Base-by-base conservation (phyloP, 1,139 yeast genomes). In the Saccharomyces hybrid region DNA sequence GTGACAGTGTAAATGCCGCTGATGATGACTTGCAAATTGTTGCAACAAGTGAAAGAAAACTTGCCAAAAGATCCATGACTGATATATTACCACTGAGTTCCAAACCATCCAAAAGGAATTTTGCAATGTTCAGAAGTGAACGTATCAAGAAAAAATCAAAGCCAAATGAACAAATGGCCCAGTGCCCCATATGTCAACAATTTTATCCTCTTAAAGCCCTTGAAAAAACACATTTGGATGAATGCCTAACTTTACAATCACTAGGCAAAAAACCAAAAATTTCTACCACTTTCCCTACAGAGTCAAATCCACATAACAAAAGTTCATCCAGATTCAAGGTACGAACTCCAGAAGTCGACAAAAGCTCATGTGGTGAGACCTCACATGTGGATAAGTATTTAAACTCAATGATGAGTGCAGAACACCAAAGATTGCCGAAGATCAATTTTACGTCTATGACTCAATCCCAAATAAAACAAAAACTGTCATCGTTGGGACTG, bases 181-280 rank as follows among this genome's bases (percentile, higher is more conserved):
- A 74, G 50, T 89, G 97, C 65, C 97, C 97, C 0, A 75, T 89
- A 1, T 89, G 97, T 68, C 68, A 71, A 3, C 74, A 78, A 48
- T 68, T 69, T 28, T 80, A 84, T 79, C 78, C 86, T 1, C 75
- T 85, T 0, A 75, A 73, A 8, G 77, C 76, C 19, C 72, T 89
- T 13, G 89, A 89, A 67, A 66, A 81, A 0, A 70, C 76, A 0
- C 97, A 89, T 66, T 77, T 89, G n/a, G 93, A 85, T 64, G 74
- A 75, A 46, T 89, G 97, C 64, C 70, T 88, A 52, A 69, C 70
- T 1, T 49, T 60, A 26, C 61, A 63, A 41, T 47, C 64, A 0
- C 29, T 58, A 32, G 62, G 54, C 8, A 50, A 50, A n/a, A 42
- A 42, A 34, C 26, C 51, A 16, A 48, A 23, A 75, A 13, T 56